Percentiles rank a stretch among this genome's conserved stretches.
phyloP scores from a whole-genome alignment of 2,329 filamentous ascomycete species.

The Sclerotinia subarctica region DNA sequence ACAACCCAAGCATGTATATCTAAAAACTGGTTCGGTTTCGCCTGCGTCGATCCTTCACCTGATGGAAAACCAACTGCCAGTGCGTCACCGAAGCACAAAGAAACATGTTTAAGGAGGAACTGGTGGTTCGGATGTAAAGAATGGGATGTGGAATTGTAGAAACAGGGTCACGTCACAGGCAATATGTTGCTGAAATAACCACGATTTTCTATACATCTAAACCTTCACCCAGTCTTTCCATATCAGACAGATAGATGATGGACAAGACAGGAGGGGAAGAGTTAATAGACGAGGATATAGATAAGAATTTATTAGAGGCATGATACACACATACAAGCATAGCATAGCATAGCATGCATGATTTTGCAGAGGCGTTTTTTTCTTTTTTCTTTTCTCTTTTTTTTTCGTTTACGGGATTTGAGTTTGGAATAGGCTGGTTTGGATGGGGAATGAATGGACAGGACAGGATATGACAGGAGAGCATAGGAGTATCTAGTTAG shows the following conservation, averaged over 20 bases:
- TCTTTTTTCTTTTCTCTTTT: no score
- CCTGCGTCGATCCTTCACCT: constrained; percentile 35
- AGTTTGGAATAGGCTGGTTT: neutral
- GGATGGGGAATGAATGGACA: neutral
- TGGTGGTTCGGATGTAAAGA: constrained; percentile 35
- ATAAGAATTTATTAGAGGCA: constrained; percentile 4
- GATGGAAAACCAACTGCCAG: constrained; percentile 24
- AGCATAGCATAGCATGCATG: constrained; percentile 9
- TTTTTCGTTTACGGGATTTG: neutral
- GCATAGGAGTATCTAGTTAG: neutral
- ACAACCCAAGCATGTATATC: constrained; percentile 33
- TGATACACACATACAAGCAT: neutral
- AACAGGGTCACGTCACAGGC: no score
- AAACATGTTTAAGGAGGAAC: constrained; percentile 31
- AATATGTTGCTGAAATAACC: neutral
- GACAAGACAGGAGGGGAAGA: neutral
- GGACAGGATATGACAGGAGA: neutral
- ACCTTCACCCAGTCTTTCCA: neutral
- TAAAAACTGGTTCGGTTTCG: constrained; percentile 35
- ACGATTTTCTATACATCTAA: neutral
- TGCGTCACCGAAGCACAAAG: constrained; percentile 18
- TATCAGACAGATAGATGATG: neutral
- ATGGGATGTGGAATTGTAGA: constrained; percentile 25
- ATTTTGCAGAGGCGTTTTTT: neutral
- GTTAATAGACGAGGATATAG: neutral